Evolutionary conservation across 2,329 filamentous ascomycete species (phyloP).

Genomic region (Domatiomyces catenatus): DNA sequence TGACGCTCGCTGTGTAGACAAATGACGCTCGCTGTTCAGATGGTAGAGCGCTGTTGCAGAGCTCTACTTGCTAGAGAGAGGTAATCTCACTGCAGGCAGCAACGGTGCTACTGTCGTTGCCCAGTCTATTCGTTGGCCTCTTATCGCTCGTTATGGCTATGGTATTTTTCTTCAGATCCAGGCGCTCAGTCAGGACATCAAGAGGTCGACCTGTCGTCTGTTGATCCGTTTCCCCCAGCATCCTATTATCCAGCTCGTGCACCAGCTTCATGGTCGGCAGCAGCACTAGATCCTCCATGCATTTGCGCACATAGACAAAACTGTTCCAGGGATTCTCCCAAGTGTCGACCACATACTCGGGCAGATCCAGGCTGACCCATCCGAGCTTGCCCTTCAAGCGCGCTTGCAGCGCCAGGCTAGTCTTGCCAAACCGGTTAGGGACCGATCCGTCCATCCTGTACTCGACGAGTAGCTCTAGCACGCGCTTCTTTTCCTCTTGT

Average conservation of each 20-base stretch:
- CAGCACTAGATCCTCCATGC: slow-evolving; percentile 15
- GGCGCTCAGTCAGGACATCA: not conserved
- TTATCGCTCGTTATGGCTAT: slow-evolving; percentile 33
- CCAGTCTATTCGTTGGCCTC: slow-evolving; percentile 67
- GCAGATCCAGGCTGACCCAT: slow-evolving; percentile 14
- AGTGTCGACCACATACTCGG: slow-evolving; percentile 14
- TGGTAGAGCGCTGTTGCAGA: too few relatives aligned
- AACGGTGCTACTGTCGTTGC: slow-evolving; percentile 87
- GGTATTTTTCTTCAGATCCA: not conserved
- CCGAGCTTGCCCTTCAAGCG: slow-evolving; percentile 9
- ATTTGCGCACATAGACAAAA: slow-evolving; percentile 15
- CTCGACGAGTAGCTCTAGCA: slow-evolving; percentile 12
- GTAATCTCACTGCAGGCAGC: slow-evolving; percentile 77
- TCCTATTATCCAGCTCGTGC: not conserved
- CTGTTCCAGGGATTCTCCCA: slow-evolving; percentile 17
- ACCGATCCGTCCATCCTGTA: slow-evolving; percentile 16
- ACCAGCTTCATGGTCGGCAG: slow-evolving; percentile 11
- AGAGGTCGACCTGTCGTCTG: not conserved
- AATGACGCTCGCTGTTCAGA: too few relatives aligned
- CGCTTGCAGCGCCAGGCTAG: slow-evolving; percentile 13
- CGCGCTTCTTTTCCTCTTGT: slow-evolving; percentile 7
- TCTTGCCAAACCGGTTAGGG: slow-evolving; percentile 15
- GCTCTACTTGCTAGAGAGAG: not conserved
- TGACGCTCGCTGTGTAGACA: too few relatives aligned
- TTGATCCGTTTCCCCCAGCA: not conserved